Percentiles rank a stretch among this genome's conserved stretches.
phyloP scores from a whole-genome alignment of 208 protist species.

The Endotrypanum monterogeii region DNA sequence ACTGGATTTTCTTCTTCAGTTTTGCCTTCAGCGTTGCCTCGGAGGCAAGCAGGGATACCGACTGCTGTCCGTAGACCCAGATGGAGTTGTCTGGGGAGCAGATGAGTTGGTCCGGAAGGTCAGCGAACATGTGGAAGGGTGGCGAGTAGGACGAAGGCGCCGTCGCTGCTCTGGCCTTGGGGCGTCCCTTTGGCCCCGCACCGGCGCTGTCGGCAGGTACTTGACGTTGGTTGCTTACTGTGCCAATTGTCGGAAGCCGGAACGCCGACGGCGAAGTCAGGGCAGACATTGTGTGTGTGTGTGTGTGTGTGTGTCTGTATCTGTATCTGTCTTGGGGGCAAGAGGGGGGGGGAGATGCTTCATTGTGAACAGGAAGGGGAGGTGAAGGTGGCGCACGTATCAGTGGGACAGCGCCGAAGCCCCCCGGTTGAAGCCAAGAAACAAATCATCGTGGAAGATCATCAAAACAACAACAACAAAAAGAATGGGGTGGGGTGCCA shows the following conservation, averaged over 20 bases:
- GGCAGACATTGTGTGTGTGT: background rate
- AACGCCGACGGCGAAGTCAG: background rate
- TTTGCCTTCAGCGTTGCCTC: conserved; percentile 40
- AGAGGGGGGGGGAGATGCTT: too few relatives aligned
- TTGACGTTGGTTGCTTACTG: background rate
- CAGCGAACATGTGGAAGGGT: conserved; percentile 47
- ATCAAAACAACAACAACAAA: too few relatives aligned
- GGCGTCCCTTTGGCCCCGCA: background rate
- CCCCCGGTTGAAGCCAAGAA: too few relatives aligned
- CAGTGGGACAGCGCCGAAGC: too few relatives aligned
- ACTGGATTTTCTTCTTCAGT: conserved; percentile 35
- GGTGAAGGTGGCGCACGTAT: too few relatives aligned
- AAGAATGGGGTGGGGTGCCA: too few relatives aligned
- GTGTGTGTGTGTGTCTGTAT: background rate
- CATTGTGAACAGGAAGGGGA: too few relatives aligned
- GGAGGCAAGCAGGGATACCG: conserved; percentile 49
- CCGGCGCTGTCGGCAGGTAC: background rate
- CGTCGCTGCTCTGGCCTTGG: background rate
- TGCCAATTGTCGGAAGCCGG: background rate
- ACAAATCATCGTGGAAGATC: too few relatives aligned
- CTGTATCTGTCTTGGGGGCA: too few relatives aligned
- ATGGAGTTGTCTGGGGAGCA: conserved; percentile 70
- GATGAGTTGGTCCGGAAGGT: conserved; percentile 57
- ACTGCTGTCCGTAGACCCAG: conserved; percentile 64
- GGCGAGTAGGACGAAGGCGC: background rate